Base-by-base conservation (phyloP, 495 filamentous ascomycete species). In the Amphirosellinia nigrospora region DNA sequence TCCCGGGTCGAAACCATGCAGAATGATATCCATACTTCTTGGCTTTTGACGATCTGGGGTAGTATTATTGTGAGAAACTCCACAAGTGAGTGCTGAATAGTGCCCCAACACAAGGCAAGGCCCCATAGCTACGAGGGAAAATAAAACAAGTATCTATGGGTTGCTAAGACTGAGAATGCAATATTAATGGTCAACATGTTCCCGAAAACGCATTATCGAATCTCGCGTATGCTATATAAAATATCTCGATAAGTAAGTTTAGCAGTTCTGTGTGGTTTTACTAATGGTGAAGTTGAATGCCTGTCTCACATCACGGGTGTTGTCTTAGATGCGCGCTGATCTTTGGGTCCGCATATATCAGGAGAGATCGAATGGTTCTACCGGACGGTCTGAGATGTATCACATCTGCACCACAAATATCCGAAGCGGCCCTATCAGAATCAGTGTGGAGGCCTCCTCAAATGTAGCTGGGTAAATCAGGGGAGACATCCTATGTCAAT, bases 341-440 rank as follows among this genome's bases (percentile, higher is more conserved):
- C 63, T 39, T 13, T 53, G 34, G 61, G 28, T 34, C 46, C 53
- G 63, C 63, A 65, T 65, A 39, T 32, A 28, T 23, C 16, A 6
- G 34, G 28, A 28, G 46, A 39, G 63, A 65, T 65, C 46, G 63
- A 23, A 38, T 50, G 61, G 61, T 34, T 50, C 28, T 21, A 64
- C 28, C 48, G 36, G 43, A 50, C 28, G 3, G 41, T 36, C 5
- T 64, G 30, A 43, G 28, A 65, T 53, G 7, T 65, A 34, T 65
- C 11, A 39, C 63, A 23, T 41, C 15, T 32, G 41, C 16, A 36
- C 39, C 41, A 26, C 16, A n/a, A 45, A 30, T 1, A 5, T 23
- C 48, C 63, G 32, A 53, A 65, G 63, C 46, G 46, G 41, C 46
- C 63, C 63, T 65, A 65, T 65, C 63, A 65, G 16, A 32, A 34